Base-by-base conservation (phyloP, 768 basidiomycete genomes). In the Neoboletus magnificus region DNA sequence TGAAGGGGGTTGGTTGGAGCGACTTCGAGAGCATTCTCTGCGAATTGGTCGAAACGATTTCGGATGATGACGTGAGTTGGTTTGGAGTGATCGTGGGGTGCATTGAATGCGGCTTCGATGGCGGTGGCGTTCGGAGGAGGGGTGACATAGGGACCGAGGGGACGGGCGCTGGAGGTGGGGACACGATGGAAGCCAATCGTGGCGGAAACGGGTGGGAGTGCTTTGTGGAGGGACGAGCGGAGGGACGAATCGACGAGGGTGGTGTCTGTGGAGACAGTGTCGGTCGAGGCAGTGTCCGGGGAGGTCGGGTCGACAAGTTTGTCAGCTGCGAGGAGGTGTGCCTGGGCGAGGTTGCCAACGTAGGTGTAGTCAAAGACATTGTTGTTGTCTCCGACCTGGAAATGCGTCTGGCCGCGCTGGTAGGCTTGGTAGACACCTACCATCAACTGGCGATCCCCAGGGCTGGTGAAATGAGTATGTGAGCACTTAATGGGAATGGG, bases 361-460 rank as follows among this genome's bases (percentile, higher is more conserved):
- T 98, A 98, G 6, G 95, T 97, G 84, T 89, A 94, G 72, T 98
- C 97, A 65, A 91, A 93, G 4, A 98, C 73, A 69, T 98, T 98
- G 59, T 81, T 85, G 73, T 98, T 97, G 74, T 89, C 79, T 36
- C 97, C 97, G 60, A 99, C 85, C 72, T 98, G 95, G 78, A 92
- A 90, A 61, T 91, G 86, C 0, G 93, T 93, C 70, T 97, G 89
- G 18, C 85, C 83, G 42, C 84, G 80, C 64, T 88, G 79, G 70
- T 91, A 88, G 4, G 87, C 93, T 55, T 86, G 75, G 69, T 84
- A 85, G 35, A 96, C 75, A n/a, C 90, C 91, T 1, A 79, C 73
- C 73, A 95, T 84, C 60, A 83, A 79, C 70, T 97, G 94, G 11
- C 91, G 83, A 65, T 98, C 97, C 6, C 96, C 94, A 6, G 94